phyloP scores from a whole-genome alignment of 139 green algal species.

The Mesostigma viride region DNA sequence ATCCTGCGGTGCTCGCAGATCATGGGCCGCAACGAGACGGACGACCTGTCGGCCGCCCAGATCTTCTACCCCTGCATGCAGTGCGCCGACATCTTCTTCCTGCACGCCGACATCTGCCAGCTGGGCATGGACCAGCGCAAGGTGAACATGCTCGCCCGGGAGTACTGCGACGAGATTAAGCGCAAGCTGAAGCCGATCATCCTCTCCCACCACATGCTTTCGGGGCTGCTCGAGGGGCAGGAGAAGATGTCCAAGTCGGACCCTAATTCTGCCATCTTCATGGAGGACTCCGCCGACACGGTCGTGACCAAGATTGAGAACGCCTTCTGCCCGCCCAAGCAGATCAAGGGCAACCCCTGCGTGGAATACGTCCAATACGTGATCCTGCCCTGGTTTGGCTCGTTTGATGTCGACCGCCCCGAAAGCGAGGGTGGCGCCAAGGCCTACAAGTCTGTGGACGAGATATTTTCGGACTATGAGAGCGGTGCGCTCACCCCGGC shows the following conservation, averaged over 20 bases:
- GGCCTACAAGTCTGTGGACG: conserved; percentile 56
- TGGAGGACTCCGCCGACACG: conserved; percentile 39
- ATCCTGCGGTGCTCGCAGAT: conserved; percentile 75
- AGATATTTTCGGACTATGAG: conserved; percentile 72
- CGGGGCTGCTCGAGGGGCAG: conserved; percentile 63
- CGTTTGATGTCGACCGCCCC: conserved; percentile 56
- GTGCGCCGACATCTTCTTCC: conserved; percentile 96
- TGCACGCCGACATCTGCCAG: conserved; percentile 97
- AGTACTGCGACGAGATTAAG: conserved; percentile 94
- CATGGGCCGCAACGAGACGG: conserved; percentile 89
- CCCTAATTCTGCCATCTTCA: conserved; percentile 93
- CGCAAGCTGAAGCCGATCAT: conserved; percentile 94
- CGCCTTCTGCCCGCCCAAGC: conserved; percentile 72
- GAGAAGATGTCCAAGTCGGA: conserved; percentile 99
- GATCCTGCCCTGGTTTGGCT: conserved; percentile 76
- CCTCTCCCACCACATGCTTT: conserved; percentile 65
- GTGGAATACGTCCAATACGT: conserved; percentile 88
- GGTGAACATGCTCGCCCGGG: conserved; percentile 90
- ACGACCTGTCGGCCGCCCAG: conserved; percentile 86
- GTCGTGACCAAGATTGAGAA: conserved; percentile 87
- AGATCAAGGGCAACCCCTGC: conserved; percentile 81
- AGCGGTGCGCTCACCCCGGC: conserved; percentile 40
- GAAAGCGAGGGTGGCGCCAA: conserved; percentile 70
- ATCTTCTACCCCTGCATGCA: conserved; percentile 99
- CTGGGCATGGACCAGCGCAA: conserved; percentile 98